phyloP scores from a whole-genome alignment of 1,284 basidiomycete species.

The Austroboletus rostrupii region DNA sequence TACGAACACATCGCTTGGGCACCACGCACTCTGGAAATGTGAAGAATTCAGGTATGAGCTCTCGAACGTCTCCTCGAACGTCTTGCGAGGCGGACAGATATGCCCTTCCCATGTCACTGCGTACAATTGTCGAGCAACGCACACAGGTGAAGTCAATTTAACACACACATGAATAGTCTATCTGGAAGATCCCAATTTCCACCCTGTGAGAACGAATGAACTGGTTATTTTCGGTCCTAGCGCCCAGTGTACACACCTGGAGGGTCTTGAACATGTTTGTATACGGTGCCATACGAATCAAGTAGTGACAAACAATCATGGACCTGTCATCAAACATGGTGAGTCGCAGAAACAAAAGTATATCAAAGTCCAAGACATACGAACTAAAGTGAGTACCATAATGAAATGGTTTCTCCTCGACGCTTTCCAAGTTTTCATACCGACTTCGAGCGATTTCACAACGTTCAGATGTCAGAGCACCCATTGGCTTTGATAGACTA shows the following conservation, averaged over 20 bases:
- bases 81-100: constrained; percentile 86
- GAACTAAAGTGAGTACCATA: constrained; percentile 96
- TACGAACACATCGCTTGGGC: not conserved
- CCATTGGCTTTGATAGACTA: constrained; percentile 86
- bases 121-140: constrained; percentile 4
- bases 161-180: constrained; percentile 71
- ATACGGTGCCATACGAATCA: constrained; percentile 88
- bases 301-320: constrained; percentile 94
- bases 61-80: constrained; percentile 89
- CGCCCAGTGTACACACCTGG: constrained; percentile 42
- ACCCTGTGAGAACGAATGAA: constrained; percentile 41
- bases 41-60: constrained; percentile 93
- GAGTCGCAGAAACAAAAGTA: not conserved
- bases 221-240: not conserved
- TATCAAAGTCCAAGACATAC: constrained; percentile 5
- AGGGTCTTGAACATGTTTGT: constrained; percentile 90
- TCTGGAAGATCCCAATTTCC: constrained; percentile 98
- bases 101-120: constrained; percentile 69
- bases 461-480: constrained; percentile 76
- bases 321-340: constrained; percentile 39
- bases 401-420: constrained; percentile 85
- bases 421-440: constrained; percentile 75
- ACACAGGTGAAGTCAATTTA: not conserved
- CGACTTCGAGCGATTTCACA: constrained; percentile 70
- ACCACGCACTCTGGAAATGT: constrained; percentile 62